phyloP scores from a whole-genome alignment of 257 asterid species.

The Solanum virginianum region DNA sequence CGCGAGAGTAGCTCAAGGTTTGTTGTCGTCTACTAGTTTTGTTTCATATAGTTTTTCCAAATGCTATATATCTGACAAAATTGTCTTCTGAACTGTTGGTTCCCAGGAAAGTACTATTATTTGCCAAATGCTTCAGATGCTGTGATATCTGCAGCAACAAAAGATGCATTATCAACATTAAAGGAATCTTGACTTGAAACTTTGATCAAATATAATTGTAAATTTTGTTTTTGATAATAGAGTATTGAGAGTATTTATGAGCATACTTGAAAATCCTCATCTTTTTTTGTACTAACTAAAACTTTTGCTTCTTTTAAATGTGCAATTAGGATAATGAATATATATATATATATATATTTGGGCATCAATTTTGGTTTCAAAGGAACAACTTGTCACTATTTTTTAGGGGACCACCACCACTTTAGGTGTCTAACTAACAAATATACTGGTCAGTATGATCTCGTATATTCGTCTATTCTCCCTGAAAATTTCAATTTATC shows the following conservation, averaged over 20 bases:
- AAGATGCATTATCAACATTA: constrained; percentile 74
- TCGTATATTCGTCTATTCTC: not conserved
- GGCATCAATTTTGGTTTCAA: not conserved
- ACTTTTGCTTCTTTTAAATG: not conserved
- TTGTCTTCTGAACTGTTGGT: not conserved
- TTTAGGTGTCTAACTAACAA: not conserved
- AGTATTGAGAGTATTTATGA: not conserved
- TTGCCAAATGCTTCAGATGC: constrained; percentile 98
- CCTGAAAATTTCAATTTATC: too few species aligned
- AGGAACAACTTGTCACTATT: not conserved
- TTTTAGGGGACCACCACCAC: not conserved
- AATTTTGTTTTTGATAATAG: not conserved
- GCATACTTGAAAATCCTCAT: not conserved
- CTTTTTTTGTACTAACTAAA: not conserved
- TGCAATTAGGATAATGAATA: not conserved
- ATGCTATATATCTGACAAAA: not conserved
- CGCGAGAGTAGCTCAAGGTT: constrained; percentile 96
- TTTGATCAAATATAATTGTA: not conserved
- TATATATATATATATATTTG: not conserved
- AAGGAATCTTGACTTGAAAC: constrained; percentile 39
- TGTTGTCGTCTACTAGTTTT: not conserved
- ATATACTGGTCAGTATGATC: not conserved
- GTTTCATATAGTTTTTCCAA: not conserved
- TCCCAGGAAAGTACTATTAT: constrained; percentile 86
- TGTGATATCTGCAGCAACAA: constrained; percentile 85